Conservation (phyloP, 1,284 basidiomycete species). For the Cutaneotrichosporon cavernicola region DNA sequence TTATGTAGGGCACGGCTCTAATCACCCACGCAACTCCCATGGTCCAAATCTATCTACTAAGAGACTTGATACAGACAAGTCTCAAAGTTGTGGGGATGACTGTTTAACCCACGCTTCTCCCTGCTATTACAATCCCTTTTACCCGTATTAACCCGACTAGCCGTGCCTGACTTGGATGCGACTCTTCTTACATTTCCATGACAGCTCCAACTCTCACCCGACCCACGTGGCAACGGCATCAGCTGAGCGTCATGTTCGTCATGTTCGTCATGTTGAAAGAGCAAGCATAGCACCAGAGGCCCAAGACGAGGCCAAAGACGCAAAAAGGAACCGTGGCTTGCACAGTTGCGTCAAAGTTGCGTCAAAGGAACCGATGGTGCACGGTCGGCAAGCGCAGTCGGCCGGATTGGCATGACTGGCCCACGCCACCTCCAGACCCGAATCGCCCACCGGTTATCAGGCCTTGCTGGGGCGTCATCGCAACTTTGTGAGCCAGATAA, state of each 20-base stretch:
- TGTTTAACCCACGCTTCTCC: too few species aligned
- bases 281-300: too few species aligned
- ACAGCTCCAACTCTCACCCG: background rate
- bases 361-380: too few species aligned
- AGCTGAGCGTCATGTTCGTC: too few species aligned
- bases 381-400: too few species aligned
- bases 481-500: background rate
- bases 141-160: constrained; percentile 12
- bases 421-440: background rate
- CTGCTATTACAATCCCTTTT: too few species aligned
- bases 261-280: too few species aligned
- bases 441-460: background rate
- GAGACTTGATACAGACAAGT: too few species aligned
- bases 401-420: background rate
- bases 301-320: too few species aligned
- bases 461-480: background rate
- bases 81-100: constrained; percentile 2
- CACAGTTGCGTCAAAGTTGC: background rate
- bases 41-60: background rate
- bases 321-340: background rate
- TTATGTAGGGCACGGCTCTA: background rate
- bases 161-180: background rate
- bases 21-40: constrained; percentile 1
- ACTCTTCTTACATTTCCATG: too few species aligned
- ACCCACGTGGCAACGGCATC: background rate